phyloP scores from a whole-genome alignment of 805 yeast species.

The Spencermartinsiella europaea region DNA sequence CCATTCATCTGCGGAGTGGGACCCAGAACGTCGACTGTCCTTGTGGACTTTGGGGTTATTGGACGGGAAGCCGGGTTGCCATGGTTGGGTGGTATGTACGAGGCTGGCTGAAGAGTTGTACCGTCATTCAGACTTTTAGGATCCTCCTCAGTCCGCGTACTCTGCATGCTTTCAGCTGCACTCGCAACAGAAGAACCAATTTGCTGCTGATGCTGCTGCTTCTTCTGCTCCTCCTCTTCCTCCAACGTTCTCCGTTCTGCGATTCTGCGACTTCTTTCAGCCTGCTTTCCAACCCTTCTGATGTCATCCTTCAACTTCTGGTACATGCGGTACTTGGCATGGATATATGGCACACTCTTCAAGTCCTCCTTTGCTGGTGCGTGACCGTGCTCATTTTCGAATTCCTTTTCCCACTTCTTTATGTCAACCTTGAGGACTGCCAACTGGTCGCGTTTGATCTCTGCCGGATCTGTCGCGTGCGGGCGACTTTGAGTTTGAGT shows the following conservation, averaged over 20 bases:
- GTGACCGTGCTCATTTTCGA: constrained; percentile 36
- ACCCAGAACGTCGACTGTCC: constrained; percentile 40
- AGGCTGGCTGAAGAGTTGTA: too few species aligned
- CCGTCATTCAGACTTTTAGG: not conserved
- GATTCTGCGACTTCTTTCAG: not conserved
- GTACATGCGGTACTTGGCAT: constrained; percentile 22
- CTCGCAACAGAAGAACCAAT: not conserved
- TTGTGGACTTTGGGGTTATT: not conserved
- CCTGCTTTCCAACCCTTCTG: not conserved
- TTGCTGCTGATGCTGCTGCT: not conserved
- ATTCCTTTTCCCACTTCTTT: constrained; percentile 53
- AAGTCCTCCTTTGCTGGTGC: constrained; percentile 47
- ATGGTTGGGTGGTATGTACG: not conserved
- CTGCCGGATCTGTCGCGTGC: not conserved
- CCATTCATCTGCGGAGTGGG: constrained; percentile 89
- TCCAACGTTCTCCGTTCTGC: not conserved
- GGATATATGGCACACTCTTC: constrained; percentile 30
- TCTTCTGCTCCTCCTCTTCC: not conserved
- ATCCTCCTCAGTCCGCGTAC: not conserved
- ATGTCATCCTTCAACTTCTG: not conserved
- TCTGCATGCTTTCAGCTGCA: not conserved
- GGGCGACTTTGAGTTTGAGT: not conserved
- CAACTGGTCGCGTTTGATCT: not conserved
- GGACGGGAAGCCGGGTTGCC: not conserved
- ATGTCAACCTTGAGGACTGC: constrained; percentile 37